These are phyloP conservation scores for Phaffia australis DNA, from an alignment of 768 basidiomycete genomes.

Conservation along the genomic window DNA sequence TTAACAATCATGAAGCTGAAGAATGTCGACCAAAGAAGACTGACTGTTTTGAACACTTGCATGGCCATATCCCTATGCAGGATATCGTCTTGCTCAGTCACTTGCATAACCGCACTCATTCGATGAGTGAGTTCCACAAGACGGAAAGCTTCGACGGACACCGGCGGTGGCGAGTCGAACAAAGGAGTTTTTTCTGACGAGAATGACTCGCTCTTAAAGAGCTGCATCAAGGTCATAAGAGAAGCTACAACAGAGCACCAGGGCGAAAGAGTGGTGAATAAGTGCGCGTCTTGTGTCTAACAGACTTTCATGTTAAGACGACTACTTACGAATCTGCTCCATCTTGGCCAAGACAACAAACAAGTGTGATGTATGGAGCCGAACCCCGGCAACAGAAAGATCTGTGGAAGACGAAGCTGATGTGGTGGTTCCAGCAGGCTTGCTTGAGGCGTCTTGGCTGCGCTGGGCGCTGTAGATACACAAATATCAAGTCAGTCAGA, in stretches of 20 bases:
- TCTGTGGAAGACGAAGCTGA: not conserved
- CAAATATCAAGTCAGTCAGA: not conserved
- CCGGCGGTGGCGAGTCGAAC: constrained; percentile 26
- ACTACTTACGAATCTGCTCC: constrained; percentile 7
- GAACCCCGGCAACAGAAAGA: not conserved
- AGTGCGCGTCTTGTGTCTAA: no score
- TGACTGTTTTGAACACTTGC: constrained; percentile 37
- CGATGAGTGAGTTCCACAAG: constrained; percentile 72
- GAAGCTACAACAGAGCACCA: constrained; percentile 47
- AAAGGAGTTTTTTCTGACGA: constrained; percentile 13
- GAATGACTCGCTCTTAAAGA: constrained; percentile 45
- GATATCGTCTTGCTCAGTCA: constrained; percentile 46
- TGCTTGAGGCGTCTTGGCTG: not conserved
- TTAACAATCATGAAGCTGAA: constrained; percentile 50
- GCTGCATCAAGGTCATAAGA: constrained; percentile 79
- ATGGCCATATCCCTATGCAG: constrained; percentile 52
- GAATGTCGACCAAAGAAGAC: constrained; percentile 57
- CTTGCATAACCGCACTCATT: constrained; percentile 74
- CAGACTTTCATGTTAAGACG: no score
- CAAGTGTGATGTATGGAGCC: not conserved
- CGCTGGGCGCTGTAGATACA: not conserved
- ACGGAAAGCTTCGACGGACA: constrained; percentile 62
- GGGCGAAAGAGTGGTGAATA: no score
- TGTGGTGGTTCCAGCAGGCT: not conserved
- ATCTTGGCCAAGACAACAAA: constrained; percentile 23